A percentile compares a stretch with the other conserved stretches of the same genome.
Evolutionary conservation across 78 protist species (phyloP).

Genomic region (Chrysochromulina parva): DNA sequence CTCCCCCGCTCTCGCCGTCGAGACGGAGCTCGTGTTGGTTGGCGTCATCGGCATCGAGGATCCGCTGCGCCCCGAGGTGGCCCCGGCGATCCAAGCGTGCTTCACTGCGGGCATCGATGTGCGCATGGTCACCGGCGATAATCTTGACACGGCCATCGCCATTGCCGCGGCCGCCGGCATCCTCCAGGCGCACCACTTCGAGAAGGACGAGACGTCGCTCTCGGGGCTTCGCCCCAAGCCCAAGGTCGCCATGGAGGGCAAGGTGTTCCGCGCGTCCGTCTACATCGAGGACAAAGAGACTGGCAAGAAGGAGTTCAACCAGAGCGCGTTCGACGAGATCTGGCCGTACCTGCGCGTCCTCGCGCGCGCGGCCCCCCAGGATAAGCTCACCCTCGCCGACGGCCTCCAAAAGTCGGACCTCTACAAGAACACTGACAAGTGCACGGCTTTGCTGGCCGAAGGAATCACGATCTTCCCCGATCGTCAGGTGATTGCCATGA

Average conservation of each 20-base stretch:
- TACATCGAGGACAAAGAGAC: not conserved
- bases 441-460: not conserved
- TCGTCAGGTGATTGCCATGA: conserved; percentile 69
- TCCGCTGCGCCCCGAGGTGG: conserved; percentile 95
- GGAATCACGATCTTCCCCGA: not conserved
- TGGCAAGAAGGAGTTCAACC: not conserved
- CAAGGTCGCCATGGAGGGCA: not conserved
- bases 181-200: not conserved
- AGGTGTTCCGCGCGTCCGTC: conserved; percentile 1
- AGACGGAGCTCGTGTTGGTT: conserved; percentile 61
- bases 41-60: conserved; percentile 94
- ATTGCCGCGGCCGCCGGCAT: conserved; percentile 85
- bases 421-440: not conserved
- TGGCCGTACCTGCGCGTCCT: conserved; percentile 31
- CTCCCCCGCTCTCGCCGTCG: not conserved
- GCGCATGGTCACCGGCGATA: conserved; percentile 98
- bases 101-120: conserved; percentile 81
- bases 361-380: conserved; percentile 49
- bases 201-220: too few relatives aligned
- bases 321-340: not conserved
- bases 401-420: not conserved
- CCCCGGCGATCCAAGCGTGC: conserved; percentile 78
- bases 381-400: conserved; percentile 42
- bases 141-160: conserved; percentile 92
- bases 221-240: not conserved